phyloP scores from a whole-genome alignment of 129 eudicot species.

The Heracleum sosnowskyi region DNA sequence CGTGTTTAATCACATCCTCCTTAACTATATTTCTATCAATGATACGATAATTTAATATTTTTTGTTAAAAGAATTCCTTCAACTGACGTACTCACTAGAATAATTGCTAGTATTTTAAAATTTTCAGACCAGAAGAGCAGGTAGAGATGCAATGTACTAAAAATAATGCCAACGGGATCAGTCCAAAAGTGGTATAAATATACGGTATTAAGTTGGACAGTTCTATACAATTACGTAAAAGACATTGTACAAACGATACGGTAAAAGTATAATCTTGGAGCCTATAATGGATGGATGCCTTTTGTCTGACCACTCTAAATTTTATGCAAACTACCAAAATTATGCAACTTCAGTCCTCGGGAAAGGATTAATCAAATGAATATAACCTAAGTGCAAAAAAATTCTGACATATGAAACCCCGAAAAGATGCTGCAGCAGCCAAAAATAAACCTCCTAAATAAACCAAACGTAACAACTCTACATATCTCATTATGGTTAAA shows the following conservation, averaged over 20 bases:
- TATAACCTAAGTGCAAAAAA: too few relatives aligned
- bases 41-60: background rate
- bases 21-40: too few relatives aligned
- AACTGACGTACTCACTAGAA: background rate
- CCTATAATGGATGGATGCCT: background rate
- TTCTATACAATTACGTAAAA: background rate
- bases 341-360: too few relatives aligned
- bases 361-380: too few relatives aligned
- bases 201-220: background rate
- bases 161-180: background rate
- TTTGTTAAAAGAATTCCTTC: too few relatives aligned
- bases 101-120: background rate
- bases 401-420: too few relatives aligned
- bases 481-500: too few relatives aligned
- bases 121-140: background rate
- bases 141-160: background rate
- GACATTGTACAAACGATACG: background rate
- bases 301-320: background rate
- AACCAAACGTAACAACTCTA: too few relatives aligned
- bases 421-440: too few relatives aligned
- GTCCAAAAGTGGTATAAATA: background rate
- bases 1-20: background rate
- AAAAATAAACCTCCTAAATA: too few relatives aligned
- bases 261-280: conserved; percentile 1
- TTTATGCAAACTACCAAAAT: background rate